Evolutionary conservation across 2,329 filamentous ascomycete genomes (phyloP).

Genomic region (Neocucurbitaria cava): DNA sequence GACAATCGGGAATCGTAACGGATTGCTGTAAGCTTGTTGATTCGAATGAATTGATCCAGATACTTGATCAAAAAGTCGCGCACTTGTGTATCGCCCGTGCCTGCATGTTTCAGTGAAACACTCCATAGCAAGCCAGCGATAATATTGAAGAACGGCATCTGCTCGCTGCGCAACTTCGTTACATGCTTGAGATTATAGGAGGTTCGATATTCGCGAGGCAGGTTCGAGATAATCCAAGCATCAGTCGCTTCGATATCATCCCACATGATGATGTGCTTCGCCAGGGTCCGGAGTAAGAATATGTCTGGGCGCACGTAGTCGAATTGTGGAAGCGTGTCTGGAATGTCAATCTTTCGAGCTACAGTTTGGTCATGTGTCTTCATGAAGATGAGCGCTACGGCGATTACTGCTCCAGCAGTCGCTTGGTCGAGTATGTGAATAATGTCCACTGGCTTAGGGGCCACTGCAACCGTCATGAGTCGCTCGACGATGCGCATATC

Average conservation of each 20-base stretch:
- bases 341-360: conserved; percentile 90
- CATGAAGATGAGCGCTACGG: conserved; percentile 92
- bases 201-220: conserved; percentile 73
- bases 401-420: conserved; percentile 90
- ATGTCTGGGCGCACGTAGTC: conserved; percentile 95
- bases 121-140: conserved; percentile 85
- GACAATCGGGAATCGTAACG: conserved; percentile 86
- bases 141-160: conserved; percentile 93
- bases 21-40: conserved; percentile 68
- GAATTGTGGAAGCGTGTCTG: conserved; percentile 87
- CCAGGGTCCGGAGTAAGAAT: conserved; percentile 85
- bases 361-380: conserved; percentile 89
- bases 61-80: conserved; percentile 84
- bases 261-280: conserved; percentile 94
- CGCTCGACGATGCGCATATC: conserved; percentile 94
- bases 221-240: conserved; percentile 76
- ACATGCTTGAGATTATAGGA: conserved; percentile 67
- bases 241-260: conserved; percentile 75
- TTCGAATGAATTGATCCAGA: conserved; percentile 83
- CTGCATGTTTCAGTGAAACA: conserved; percentile 55
- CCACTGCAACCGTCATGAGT: conserved; percentile 82
- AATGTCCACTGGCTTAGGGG: conserved; percentile 87
- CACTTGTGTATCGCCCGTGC: conserved; percentile 65
- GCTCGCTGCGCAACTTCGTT: conserved; percentile 73
- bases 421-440: conserved; percentile 94